Conservation (phyloP, 495 filamentous ascomycete species). For the Haplographium delicatum region DNA sequence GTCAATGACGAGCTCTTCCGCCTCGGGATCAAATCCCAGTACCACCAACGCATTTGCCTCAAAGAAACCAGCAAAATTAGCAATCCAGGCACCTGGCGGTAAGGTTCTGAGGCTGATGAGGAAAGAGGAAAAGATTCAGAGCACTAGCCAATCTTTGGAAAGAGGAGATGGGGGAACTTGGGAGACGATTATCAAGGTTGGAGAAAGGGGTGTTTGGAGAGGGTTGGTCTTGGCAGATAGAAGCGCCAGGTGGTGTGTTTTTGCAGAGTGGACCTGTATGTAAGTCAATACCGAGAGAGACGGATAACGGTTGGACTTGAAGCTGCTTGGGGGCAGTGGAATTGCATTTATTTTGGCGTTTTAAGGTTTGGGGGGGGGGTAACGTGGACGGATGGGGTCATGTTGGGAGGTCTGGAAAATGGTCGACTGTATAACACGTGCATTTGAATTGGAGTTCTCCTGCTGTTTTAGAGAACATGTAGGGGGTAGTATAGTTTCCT, state of each 20-base stretch:
- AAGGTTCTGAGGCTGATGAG: constrained; percentile 89
- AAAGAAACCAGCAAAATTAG: constrained; percentile 89
- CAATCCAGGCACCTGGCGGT: constrained; percentile 90
- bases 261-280: constrained; percentile 83
- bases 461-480: too few relatives aligned
- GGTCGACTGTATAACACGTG: constrained; percentile 3
- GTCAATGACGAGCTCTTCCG: constrained; percentile 70
- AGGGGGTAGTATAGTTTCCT: too few relatives aligned
- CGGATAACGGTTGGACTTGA: background rate
- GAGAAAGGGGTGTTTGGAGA: constrained; percentile 85
- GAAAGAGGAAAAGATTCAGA: constrained; percentile 62
- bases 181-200: constrained; percentile 98
- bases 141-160: constrained; percentile 37
- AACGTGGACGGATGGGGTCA: background rate
- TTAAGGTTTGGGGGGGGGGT: background rate
- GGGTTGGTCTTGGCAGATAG: constrained; percentile 92
- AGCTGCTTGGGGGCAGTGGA: background rate
- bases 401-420: background rate
- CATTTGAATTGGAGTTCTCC: constrained; percentile 12
- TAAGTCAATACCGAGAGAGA: constrained; percentile 13
- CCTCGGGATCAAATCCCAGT: constrained; percentile 50
- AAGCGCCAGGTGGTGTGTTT: constrained; percentile 96
- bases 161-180: constrained; percentile 77
- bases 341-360: constrained; percentile 18
- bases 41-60: constrained; percentile 29